Evolutionary conservation across 2,329 filamentous ascomycete genomes (phyloP).

Genomic region (Rutstroemia sp.): DNA sequence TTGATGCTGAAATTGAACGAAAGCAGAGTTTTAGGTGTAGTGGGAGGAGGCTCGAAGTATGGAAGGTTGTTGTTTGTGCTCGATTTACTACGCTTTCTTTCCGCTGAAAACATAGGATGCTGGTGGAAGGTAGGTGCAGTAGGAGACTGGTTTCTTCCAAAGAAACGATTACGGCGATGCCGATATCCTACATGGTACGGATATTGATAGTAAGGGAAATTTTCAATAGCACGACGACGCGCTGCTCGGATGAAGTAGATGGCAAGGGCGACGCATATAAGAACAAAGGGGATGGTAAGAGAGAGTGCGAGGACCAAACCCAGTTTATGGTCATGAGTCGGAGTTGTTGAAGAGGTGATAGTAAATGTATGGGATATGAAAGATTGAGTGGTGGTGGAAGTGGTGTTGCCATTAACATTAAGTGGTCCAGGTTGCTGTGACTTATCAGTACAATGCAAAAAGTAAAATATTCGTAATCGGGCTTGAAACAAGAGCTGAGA

Average conservation of each 20-base stretch:
- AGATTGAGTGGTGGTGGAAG: background rate
- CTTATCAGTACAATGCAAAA: background rate
- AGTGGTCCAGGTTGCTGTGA: background rate
- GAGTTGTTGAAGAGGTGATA: background rate
- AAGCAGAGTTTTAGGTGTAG: slow-evolving; percentile 1
- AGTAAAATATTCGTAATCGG: background rate
- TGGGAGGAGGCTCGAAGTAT: slow-evolving; percentile 1
- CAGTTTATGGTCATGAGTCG: slow-evolving; percentile 1
- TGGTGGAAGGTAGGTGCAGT: background rate
- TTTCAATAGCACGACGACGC: background rate
- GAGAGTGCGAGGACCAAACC: slow-evolving; percentile 4
- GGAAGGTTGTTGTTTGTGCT: background rate
- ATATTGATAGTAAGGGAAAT: slow-evolving; percentile 1
- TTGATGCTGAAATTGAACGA: background rate
- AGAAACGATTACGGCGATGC: background rate
- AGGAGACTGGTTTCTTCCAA: background rate
- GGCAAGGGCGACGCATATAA: background rate
- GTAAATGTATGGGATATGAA: slow-evolving; percentile 2
- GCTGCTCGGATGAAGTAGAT: slow-evolving; percentile 3
- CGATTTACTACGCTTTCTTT: background rate
- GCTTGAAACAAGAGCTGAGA: background rate
- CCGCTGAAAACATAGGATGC: background rate
- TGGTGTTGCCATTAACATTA: background rate
- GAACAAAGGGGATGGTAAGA: slow-evolving; percentile 2
- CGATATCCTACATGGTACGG: slow-evolving; percentile 4